Percentiles rank a stretch among this genome's conserved stretches.
phyloP scores from a whole-genome alignment of 305 asterid species.

The Stenogyne calaminthoides region DNA sequence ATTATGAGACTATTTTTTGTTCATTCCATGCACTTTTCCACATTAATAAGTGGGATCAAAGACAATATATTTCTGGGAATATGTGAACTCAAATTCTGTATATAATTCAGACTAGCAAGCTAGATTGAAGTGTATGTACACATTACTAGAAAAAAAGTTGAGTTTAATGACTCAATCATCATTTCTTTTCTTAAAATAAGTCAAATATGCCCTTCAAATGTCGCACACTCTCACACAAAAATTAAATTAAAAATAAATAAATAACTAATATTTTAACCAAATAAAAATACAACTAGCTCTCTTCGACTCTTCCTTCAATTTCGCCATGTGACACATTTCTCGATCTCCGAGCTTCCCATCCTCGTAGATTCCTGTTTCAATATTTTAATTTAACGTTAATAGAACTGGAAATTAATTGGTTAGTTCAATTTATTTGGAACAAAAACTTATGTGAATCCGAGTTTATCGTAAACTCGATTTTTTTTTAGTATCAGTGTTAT shows the following conservation, averaged over 20 bases:
- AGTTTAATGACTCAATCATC: slow-evolving; percentile 40
- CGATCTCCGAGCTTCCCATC: slow-evolving; percentile 43
- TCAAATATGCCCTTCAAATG: slow-evolving; percentile 4
- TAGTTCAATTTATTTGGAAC: not conserved
- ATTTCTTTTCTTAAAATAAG: slow-evolving; percentile 25
- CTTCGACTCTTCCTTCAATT: slow-evolving; percentile 35
- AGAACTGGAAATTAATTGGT: not conserved
- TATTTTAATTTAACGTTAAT: not conserved
- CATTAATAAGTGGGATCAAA: not conserved
- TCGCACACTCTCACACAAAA: not conserved
- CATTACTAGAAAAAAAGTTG: slow-evolving; percentile 24
- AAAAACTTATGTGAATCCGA: no score
- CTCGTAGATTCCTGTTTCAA: slow-evolving; percentile 21
- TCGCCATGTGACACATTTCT: slow-evolving; percentile 62
- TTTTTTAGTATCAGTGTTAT: no score
- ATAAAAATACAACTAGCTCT: slow-evolving; percentile 2
- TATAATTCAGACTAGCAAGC: not conserved
- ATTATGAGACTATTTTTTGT: no score
- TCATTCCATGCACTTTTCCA: not conserved
- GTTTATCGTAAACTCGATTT: no score
- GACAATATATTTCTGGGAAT: not conserved
- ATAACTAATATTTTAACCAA: not conserved
- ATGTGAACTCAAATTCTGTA: not conserved
- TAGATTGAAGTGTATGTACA: not conserved
- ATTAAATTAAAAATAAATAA: not conserved